These are phyloP conservation scores for Immersiella caudata DNA, from an alignment of 495 filamentous ascomycete species.

Conservation along the genomic window DNA sequence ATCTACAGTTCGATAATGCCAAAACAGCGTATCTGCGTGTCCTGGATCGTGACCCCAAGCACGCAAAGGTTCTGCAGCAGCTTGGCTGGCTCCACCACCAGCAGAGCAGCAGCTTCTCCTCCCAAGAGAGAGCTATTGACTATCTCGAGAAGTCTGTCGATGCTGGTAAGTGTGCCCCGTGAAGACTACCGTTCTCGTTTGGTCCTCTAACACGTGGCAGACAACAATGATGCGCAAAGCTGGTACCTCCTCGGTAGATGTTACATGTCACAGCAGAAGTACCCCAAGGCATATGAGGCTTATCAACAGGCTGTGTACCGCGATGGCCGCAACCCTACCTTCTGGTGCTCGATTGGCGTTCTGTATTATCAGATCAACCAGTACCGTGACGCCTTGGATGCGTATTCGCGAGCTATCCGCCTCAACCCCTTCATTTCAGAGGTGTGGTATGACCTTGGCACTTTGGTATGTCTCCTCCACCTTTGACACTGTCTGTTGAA, in stretches of 20 bases:
- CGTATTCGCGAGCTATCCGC: conserved; percentile 96
- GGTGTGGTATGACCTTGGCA: conserved; percentile 99
- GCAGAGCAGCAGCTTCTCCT: conserved; percentile 83
- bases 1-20: conserved; percentile 79
- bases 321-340: conserved; percentile 96
- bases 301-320: conserved; percentile 99
- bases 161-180: conserved; percentile 65
- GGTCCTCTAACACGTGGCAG: conserved; percentile 55
- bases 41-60: conserved; percentile 91
- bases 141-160: conserved; percentile 96
- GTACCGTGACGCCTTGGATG: conserved; percentile 97
- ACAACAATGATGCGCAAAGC: conserved; percentile 93
- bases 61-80: conserved; percentile 97
- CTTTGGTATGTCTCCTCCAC: conserved; percentile 68
- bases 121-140: conserved; percentile 94
- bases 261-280: conserved; percentile 99
- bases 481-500: conserved; percentile 3
- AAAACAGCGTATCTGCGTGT: conserved; percentile 91
- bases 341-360: conserved; percentile 99
- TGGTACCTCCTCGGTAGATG: conserved; percentile 98
- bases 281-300: conserved; percentile 97
- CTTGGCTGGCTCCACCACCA: conserved; percentile 98
- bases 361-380: conserved; percentile 99
- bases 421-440: conserved; percentile 99
- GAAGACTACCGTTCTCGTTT: conserved; percentile 19